Conservation (phyloP, 2,329 filamentous ascomycete genomes). For the Clonostachys rhizophaga region DNA sequence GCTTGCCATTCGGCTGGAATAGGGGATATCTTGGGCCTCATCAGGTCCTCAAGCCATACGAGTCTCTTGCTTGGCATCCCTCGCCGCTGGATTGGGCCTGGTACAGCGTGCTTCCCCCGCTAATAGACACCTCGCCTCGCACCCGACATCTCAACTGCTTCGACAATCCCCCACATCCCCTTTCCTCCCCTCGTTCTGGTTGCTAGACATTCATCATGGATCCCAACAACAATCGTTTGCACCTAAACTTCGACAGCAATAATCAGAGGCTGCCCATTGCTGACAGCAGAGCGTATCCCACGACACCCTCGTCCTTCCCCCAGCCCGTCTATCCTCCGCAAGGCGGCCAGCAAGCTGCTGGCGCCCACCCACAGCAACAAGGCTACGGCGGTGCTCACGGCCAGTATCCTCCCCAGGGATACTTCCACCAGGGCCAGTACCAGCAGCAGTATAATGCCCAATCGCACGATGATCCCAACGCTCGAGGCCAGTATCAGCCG, state of each 20-base stretch:
- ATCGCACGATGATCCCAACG: conserved; percentile 5
- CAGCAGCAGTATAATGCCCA: conserved; percentile 32
- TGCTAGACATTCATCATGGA: conserved; percentile 34
- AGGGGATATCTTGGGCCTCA: too few species aligned
- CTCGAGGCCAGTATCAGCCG: conserved; percentile 34
- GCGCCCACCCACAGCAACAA: conserved; percentile 18
- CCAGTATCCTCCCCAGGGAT: conserved; percentile 41
- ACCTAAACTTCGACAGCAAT: conserved; percentile 65
- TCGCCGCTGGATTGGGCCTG: too few species aligned
- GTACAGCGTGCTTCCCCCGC: too few species aligned
- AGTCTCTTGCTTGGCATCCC: too few species aligned
- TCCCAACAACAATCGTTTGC: conserved; percentile 55
- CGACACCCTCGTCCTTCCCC: conserved; percentile 92
- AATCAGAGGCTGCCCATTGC: conserved; percentile 51
- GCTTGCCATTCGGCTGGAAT: too few species aligned
- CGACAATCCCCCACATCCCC: too few species aligned
- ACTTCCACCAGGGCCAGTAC: conserved; percentile 61
- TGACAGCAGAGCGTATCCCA: conserved; percentile 70
- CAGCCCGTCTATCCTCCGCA: conserved; percentile 68
- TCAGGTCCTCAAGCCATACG: too few species aligned
- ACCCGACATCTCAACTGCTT: too few species aligned
- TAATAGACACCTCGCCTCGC: too few species aligned
- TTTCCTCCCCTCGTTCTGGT: too few species aligned
- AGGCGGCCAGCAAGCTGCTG: conserved; percentile 6
- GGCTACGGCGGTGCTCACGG: conserved; percentile 34